Evolutionary conservation across 441 rosid species (phyloP).

Genomic region (Raphanus hybrid): DNA sequence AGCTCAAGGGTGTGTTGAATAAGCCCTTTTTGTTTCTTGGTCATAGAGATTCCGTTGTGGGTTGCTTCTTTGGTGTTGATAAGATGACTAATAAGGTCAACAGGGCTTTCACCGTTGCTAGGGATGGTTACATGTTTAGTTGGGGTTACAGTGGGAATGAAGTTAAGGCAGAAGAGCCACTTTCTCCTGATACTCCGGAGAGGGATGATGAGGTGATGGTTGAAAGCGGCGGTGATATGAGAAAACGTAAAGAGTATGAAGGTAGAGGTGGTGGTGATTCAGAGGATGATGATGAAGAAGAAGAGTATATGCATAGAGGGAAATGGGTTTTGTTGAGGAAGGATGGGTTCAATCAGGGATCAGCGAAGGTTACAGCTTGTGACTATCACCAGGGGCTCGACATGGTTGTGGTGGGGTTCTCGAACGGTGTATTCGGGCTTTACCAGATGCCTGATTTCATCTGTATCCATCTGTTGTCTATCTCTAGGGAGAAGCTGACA

Average conservation of each 20-base stretch:
- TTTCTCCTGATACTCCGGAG: conserved; percentile 74
- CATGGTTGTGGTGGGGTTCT: conserved; percentile 85
- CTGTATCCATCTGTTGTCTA: conserved; percentile 84
- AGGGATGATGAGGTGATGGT: conserved; percentile 49
- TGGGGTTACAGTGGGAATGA: conserved; percentile 63
- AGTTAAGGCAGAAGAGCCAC: conserved; percentile 48
- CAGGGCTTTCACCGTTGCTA: conserved; percentile 68
- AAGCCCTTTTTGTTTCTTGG: conserved; percentile 87
- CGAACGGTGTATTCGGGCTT: conserved; percentile 89
- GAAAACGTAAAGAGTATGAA: conserved; percentile 69
- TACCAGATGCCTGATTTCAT: conserved; percentile 98
- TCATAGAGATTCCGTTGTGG: conserved; percentile 89
- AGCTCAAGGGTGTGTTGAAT: conserved; percentile 55
- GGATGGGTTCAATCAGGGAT: conserved; percentile 79
- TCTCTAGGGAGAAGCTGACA: conserved; percentile 91
- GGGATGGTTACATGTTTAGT: conserved; percentile 83
- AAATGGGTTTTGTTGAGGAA: conserved; percentile 84
- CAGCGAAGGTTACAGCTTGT: conserved; percentile 74
- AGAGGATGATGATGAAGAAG: conserved; percentile 38
- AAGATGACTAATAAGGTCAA: conserved; percentile 55
- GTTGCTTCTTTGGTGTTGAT: conserved; percentile 89
- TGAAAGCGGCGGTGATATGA: conserved; percentile 40
- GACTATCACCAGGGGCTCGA: conserved; percentile 88
- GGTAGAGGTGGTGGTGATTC: conserved; percentile 47
- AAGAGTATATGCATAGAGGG: conserved; percentile 63